These are phyloP conservation scores for Ophiostoma quercus DNA, from an alignment of 2,329 filamentous ascomycete species.

Conservation along the genomic window DNA sequence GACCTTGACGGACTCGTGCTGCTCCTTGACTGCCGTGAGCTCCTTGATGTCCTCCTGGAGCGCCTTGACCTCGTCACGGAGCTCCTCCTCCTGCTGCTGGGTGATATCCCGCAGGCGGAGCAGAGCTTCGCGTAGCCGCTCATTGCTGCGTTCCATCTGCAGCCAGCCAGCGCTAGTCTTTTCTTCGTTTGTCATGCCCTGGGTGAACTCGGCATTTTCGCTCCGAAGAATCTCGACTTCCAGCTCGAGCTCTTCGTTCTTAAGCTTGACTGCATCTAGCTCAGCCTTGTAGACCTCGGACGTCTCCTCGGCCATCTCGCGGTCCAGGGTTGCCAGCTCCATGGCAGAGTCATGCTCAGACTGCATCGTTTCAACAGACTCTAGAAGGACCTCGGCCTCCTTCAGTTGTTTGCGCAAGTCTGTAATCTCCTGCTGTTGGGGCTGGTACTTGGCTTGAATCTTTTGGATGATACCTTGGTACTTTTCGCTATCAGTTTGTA, in stretches of 20 bases:
- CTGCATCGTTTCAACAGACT: slow-evolving; percentile 65
- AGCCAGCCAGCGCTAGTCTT: slow-evolving; percentile 81
- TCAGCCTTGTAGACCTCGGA: slow-evolving; percentile 78
- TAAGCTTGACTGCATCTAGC: slow-evolving; percentile 68
- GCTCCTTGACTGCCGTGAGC: slow-evolving; percentile 58
- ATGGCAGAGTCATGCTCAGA: slow-evolving; percentile 79
- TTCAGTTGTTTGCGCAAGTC: slow-evolving; percentile 73
- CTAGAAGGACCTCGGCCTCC: slow-evolving; percentile 64
- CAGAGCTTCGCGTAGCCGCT: slow-evolving; percentile 78
- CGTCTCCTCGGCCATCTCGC: slow-evolving; percentile 94
- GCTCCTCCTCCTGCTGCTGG: slow-evolving; percentile 75
- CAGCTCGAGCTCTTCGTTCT: slow-evolving; percentile 76
- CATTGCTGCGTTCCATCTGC: slow-evolving; percentile 86
- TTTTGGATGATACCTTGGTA: slow-evolving; percentile 85
- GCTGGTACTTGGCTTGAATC: slow-evolving; percentile 80
- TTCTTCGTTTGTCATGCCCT: slow-evolving; percentile 84
- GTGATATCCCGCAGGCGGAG: slow-evolving; percentile 80
- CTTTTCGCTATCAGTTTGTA: slow-evolving; percentile 70
- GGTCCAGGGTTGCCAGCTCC: slow-evolving; percentile 82
- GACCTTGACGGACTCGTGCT: slow-evolving; percentile 65
- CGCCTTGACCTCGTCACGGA: slow-evolving; percentile 67
- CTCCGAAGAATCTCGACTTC: slow-evolving; percentile 82
- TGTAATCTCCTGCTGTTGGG: slow-evolving; percentile 71
- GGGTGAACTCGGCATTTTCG: slow-evolving; percentile 77
- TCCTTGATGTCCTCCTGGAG: slow-evolving; percentile 70